Base-by-base conservation (phyloP, 2,329 filamentous ascomycete species). In the Colletotrichum cordylinicola region DNA sequence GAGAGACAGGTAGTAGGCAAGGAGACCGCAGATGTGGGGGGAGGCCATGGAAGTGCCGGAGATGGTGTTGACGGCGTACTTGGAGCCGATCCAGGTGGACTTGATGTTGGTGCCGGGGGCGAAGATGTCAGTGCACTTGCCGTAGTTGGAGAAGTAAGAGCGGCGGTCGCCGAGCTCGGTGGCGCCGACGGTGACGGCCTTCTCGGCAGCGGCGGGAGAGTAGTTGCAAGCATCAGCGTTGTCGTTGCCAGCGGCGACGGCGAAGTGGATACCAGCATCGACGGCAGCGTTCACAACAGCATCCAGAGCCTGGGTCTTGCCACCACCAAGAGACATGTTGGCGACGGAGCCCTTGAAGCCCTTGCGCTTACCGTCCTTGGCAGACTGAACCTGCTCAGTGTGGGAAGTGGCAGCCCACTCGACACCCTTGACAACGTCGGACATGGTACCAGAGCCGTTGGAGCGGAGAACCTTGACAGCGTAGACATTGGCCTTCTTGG, bases 141-240 rank as follows among this genome's bases (percentile, higher is more conserved):
- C 97, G 87, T 93, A 98, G 94, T 99, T 99, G 92, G 98, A 99
- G 93, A 99, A 99, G 92, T 98, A 99, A 79, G 97, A 97, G 88
- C 97, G 96, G 90, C 95, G 95, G 84, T 99, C 97, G 82, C 94
- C 92, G 76, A 99, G 92, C 80, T 95, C 97, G 61, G 96, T 98
- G 80, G 97, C 97, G 87, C 96, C 98, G 78, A 99, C 97, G 75
- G 97, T 99, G 85, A 99, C 92, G 80, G 97, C 96, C 83, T 98
- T 95, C 82, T 92, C 90, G 81, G 98, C 96, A 78, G 96, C 95
- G 82, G 97, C 98, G 76, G 97, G 97, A 55, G 97, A 99, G 92
- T 98, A 99, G 90, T 97, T 98, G 94, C 97, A 99, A 74, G 98
- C 97, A 87, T 99, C 96, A 79, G 96, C 95, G 83, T 99, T 98